These are phyloP conservation scores for Auriscalpium vulgare DNA, from an alignment of 768 basidiomycete species.

Conservation along the genomic window DNA sequence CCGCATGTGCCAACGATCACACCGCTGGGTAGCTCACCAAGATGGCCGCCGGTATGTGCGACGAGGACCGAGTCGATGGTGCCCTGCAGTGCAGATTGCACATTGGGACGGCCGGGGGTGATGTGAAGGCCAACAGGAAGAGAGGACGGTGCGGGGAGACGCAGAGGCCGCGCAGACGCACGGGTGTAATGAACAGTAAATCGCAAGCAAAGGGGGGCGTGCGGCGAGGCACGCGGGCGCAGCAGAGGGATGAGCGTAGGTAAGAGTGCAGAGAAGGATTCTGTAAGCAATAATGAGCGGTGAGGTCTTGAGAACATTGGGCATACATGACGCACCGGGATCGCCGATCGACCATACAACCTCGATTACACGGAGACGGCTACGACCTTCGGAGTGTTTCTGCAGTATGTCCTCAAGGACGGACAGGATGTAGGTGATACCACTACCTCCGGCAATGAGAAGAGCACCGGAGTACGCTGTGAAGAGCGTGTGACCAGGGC, in stretches of 20 bases:
- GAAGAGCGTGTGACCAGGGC: conserved; percentile 37
- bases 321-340: conserved; percentile 27
- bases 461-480: conserved; percentile 44
- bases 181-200: conserved; percentile 41
- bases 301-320: conserved; percentile 10
- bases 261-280: conserved; percentile 30
- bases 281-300: conserved; percentile 9
- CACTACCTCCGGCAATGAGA: conserved; percentile 53
- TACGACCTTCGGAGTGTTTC: conserved; percentile 25
- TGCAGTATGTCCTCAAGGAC: conserved; percentile 47
- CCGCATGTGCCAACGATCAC: conserved; percentile 38
- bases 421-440: conserved; percentile 48
- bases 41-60: conserved; percentile 5
- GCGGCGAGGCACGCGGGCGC: conserved; percentile 20
- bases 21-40: conserved; percentile 17
- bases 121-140: conserved; percentile 22
- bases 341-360: conserved; percentile 48
- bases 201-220: conserved; percentile 24
- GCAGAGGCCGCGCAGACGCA: conserved; percentile 10
- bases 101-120: conserved; percentile 22
- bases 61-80: conserved; percentile 18
- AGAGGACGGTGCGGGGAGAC: background rate
- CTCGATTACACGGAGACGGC: conserved; percentile 37
- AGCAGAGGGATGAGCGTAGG: conserved; percentile 31
- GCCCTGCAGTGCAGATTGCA: conserved; percentile 13